Conservation (phyloP, 257 asterid species). For the Sherardia arvensis region DNA sequence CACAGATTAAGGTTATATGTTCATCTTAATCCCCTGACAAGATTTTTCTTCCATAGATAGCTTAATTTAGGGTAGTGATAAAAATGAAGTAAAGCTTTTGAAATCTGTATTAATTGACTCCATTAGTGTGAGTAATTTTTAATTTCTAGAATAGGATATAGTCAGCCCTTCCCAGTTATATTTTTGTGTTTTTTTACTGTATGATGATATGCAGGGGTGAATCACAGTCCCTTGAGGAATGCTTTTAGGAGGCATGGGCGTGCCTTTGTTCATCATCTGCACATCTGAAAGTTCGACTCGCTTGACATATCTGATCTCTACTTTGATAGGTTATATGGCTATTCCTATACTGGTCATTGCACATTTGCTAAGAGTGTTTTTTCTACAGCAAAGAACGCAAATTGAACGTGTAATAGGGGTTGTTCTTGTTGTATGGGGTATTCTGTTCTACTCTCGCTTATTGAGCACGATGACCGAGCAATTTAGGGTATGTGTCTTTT, state of each 20-base stretch:
- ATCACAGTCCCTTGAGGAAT: slow-evolving; percentile 78
- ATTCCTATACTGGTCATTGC: slow-evolving; percentile 1
- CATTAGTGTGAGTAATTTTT: not conserved
- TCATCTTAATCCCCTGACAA: not conserved
- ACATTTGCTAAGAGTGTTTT: slow-evolving; percentile 10
- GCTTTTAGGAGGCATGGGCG: slow-evolving; percentile 99
- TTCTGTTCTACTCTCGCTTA: slow-evolving; percentile 83
- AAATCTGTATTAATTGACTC: not conserved
- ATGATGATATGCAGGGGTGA: slow-evolving; percentile 52
- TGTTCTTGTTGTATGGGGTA: slow-evolving; percentile 95
- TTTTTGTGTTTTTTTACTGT: slow-evolving; percentile 15
- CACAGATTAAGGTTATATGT: slow-evolving; percentile 58
- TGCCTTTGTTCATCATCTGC: slow-evolving; percentile 95
- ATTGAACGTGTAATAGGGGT: slow-evolving; percentile 87
- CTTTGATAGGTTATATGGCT: slow-evolving; percentile 20
- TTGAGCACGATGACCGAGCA: slow-evolving; percentile 98
- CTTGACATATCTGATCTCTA: slow-evolving; percentile 26
- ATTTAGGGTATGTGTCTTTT: slow-evolving; percentile 60
- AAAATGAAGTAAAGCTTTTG: not conserved
- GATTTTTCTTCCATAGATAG: not conserved
- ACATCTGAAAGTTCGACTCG: slow-evolving; percentile 73
- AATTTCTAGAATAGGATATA: not conserved
- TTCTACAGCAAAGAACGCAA: slow-evolving; percentile 92
- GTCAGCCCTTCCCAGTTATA: slow-evolving; percentile 9
- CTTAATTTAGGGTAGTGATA: too few relatives aligned